Base-by-base conservation (phyloP, 2,329 filamentous ascomycete genomes). In the Didymella sp. region DNA sequence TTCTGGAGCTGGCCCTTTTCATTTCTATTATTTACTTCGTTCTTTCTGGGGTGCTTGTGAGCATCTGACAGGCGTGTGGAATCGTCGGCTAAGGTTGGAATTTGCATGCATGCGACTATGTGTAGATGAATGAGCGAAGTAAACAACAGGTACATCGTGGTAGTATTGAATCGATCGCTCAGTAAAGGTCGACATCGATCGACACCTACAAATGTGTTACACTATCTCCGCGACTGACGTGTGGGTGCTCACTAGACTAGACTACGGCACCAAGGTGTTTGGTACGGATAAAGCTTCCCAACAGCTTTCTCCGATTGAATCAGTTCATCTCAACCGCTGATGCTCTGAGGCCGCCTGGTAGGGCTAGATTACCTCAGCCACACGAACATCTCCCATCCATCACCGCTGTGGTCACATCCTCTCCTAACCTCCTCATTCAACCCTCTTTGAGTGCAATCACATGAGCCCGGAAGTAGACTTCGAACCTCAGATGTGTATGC, bases 1-100 rank as follows among this genome's bases (percentile, higher is more conserved):
- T 51, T 30, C 19, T 49, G 24, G 40, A 47, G n/a, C n/a, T 51
- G 41, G 51, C 51, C 30, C 30, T 48, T 57, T 25, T 52, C 37
- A 44, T 52, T 27, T 55, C 38, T 24, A 44, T 45, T 19, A 24
- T 43, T 24, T 44, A 17, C 38, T 45, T 51, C n/a, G 15, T 48
- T 51, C 17, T 56, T 7, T 49, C 37, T 31, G 38, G 37, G 37
- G 22, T 43, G 38, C 19, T 44, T 38, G 15, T 22, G 21, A 27
- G 17, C 15, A 33, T 33, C 12, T 15, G 15, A 47, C 9, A 4
- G 22, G 33, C 21, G n/a, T 41, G 24, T 8, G 33, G 13, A 11
- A n/a, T 37, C 13, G 42, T 6, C 19, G n/a, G 11, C 9, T 12
- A 33, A n/a, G 9, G 28, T 11, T 33, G 35, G 9, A 11, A 19